A percentile compares a stretch with the other conserved stretches of the same genome.
phyloP scores from a whole-genome alignment of 2,329 filamentous ascomycete species.

The Paecilomyces sp. region DNA sequence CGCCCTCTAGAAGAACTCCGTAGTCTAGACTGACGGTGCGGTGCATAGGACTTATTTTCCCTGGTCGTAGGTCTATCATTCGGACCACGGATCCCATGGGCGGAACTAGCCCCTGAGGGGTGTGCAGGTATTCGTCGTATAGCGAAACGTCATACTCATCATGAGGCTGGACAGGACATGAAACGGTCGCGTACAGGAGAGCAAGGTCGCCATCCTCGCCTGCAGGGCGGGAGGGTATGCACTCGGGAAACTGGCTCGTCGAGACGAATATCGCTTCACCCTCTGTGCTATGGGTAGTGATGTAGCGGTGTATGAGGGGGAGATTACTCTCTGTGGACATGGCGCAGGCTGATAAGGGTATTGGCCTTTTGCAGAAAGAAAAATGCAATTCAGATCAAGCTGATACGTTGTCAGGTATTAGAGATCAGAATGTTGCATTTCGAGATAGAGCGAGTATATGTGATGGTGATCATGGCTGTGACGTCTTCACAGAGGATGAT shows the following conservation, averaged over 20 bases:
- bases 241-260: constrained; percentile 23
- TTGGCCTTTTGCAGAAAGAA: neutral
- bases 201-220: constrained; percentile 24
- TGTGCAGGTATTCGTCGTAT: constrained; percentile 26
- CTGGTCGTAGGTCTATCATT: constrained; percentile 26
- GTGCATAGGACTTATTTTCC: constrained; percentile 27
- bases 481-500: neutral
- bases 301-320: constrained; percentile 28
- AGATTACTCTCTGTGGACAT: constrained; percentile 18
- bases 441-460: neutral
- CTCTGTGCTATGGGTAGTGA: constrained; percentile 30
- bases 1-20: constrained; percentile 29
- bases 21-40: constrained; percentile 31
- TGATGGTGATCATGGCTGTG: neutral
- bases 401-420: neutral
- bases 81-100: constrained; percentile 24
- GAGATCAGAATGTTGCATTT: neutral
- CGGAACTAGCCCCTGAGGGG: constrained; percentile 24
- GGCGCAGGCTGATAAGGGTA: neutral
- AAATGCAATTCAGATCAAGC: neutral
- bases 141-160: constrained; percentile 25
- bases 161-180: constrained; percentile 17
- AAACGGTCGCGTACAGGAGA: constrained; percentile 21
- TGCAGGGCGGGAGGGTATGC: constrained; percentile 20
- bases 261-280: constrained; percentile 31